These are phyloP conservation scores for Pueraria montana DNA, from an alignment of 306 rosid genomes.

Conservation along the genomic window DNA sequence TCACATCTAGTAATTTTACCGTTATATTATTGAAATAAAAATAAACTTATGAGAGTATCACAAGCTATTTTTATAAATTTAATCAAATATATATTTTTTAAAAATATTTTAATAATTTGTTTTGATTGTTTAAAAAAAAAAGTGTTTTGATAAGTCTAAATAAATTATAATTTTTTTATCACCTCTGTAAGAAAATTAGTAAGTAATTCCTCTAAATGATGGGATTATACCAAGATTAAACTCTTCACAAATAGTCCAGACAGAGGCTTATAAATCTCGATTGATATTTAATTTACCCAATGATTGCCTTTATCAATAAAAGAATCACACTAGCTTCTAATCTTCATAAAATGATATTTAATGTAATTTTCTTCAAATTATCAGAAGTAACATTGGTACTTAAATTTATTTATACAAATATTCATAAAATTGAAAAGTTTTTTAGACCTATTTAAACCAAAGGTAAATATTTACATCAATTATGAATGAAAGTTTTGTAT, in stretches of 20 bases:
- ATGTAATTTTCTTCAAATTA: no score
- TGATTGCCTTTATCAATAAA: neutral
- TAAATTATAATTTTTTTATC: neutral
- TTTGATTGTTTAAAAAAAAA: no score
- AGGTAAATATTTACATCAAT: no score
- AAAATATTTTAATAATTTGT: neutral
- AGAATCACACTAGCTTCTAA: neutral
- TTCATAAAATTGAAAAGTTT: no score
- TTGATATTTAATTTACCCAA: neutral
- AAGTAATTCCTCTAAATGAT: neutral
- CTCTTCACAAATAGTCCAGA: neutral
- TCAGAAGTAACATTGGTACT: no score
- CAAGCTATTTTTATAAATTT: neutral
- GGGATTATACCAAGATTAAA: neutral
- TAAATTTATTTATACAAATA: no score
- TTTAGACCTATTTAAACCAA: no score
- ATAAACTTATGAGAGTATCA: neutral
- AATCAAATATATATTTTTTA: neutral
- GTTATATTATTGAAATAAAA: neutral
- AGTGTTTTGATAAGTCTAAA: neutral
- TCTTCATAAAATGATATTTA: no score
- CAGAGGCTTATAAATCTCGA: neutral
- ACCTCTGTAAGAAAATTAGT: neutral
- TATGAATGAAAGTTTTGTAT: no score
- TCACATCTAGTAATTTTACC: neutral